A percentile compares a stretch with the other conserved stretches of the same genome.
Evolutionary conservation across 805 yeast species (phyloP).

Genomic region (Saturnispora serradocipensis): DNA sequence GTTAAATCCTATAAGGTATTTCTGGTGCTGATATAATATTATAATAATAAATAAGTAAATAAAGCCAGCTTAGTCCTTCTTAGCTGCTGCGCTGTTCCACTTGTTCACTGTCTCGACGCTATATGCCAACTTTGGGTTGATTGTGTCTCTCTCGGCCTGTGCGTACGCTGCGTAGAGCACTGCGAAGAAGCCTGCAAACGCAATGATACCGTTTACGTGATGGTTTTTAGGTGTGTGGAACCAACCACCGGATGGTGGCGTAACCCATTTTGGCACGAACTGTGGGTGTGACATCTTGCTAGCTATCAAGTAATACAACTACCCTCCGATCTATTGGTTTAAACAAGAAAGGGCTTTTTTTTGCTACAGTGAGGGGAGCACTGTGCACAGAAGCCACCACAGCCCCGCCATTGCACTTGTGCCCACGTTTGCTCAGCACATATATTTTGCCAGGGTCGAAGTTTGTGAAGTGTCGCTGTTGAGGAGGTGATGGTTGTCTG

Average conservation of each 20-base stretch:
- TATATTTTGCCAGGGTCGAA: no score
- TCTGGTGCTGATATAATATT: background rate
- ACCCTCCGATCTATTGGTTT: background rate
- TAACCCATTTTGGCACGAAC: conserved; percentile 27
- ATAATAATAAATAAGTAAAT: conserved; percentile 7
- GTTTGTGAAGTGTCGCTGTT: no score
- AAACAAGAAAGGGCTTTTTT: background rate
- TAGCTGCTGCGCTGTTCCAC: conserved; percentile 42
- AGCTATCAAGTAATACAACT: background rate
- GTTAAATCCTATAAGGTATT: background rate
- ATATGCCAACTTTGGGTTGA: conserved; percentile 30
- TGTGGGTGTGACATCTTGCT: conserved; percentile 16
- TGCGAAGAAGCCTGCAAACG: conserved; percentile 31
- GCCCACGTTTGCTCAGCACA: no score
- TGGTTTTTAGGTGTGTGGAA: conserved; percentile 43
- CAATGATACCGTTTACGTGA: conserved; percentile 34
- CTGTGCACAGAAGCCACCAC: no score
- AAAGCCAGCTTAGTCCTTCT: conserved; percentile 7
- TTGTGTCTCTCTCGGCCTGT: conserved; percentile 30
- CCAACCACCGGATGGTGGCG: conserved; percentile 50
- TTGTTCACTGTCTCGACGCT: conserved; percentile 31
- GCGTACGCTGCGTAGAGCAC: conserved; percentile 26
- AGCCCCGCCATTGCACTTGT: no score
- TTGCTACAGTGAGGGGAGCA: no score
- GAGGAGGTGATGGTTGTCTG: no score